These are phyloP conservation scores for Verticillium isaacii DNA, from an alignment of 2,329 filamentous ascomycete genomes.

Conservation along the genomic window DNA sequence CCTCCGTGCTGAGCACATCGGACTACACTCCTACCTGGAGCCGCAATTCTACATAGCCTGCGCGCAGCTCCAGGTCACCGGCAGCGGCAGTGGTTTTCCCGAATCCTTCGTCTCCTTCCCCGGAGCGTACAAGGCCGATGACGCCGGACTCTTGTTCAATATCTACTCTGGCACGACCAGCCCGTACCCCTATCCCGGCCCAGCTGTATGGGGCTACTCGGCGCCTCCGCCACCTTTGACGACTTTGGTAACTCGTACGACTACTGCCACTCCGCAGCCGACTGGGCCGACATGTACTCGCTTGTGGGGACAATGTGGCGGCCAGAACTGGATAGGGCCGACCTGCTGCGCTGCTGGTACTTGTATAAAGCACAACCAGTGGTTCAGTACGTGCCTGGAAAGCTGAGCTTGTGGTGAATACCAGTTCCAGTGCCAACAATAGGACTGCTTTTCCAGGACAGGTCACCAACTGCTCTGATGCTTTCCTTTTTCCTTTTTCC, in stretches of 20 bases:
- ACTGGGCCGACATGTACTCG: background rate
- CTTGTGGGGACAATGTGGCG: background rate
- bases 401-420: background rate
- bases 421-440: too few relatives aligned
- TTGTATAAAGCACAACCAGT: background rate
- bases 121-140: conserved; percentile 29
- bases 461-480: too few relatives aligned
- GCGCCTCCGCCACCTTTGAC: background rate
- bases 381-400: background rate
- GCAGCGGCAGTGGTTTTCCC: conserved; percentile 31
- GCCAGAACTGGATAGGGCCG: background rate
- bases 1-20: conserved; percentile 37
- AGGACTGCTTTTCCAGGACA: too few relatives aligned
- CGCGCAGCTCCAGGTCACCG: conserved; percentile 29
- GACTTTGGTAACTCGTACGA: background rate
- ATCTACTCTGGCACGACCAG: conserved; percentile 34
- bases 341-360: background rate
- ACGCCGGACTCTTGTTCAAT: conserved; percentile 35
- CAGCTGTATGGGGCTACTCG: background rate
- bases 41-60: conserved; percentile 36
- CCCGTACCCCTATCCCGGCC: conserved; percentile 17
- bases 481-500: too few relatives aligned
- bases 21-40: conserved; percentile 33
- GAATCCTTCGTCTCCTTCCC: conserved; percentile 29
- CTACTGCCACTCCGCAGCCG: background rate